phyloP scores from a whole-genome alignment of 805 yeast species.

The Nakazawaea populi region DNA sequence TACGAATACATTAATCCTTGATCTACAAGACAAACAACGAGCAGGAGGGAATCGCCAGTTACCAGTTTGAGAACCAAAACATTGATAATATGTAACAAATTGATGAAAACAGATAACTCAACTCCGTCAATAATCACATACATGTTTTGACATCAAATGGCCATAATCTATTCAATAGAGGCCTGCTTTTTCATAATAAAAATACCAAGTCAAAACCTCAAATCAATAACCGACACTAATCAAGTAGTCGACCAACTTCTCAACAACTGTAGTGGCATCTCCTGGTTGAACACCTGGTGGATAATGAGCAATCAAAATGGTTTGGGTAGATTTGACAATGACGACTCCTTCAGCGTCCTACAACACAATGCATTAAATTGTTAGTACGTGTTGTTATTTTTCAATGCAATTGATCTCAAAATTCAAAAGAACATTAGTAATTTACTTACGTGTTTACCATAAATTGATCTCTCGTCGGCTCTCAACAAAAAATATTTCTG shows the following conservation, averaged over 20 bases:
- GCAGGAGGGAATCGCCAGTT: too few species aligned
- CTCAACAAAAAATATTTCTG: conserved; percentile 82
- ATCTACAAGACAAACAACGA: too few species aligned
- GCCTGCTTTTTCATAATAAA: too few species aligned
- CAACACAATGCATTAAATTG: background rate
- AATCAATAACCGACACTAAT: conserved; percentile 74
- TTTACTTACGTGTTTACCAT: conserved; percentile 60
- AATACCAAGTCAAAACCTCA: background rate
- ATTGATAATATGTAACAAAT: too few species aligned
- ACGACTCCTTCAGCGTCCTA: conserved; percentile 82
- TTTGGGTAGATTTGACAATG: conserved; percentile 90
- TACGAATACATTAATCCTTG: too few species aligned
- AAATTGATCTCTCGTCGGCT: conserved; percentile 90
- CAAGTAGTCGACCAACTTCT: conserved; percentile 91
- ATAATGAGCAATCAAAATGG: conserved; percentile 90
- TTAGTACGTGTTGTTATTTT: background rate
- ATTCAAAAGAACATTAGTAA: background rate
- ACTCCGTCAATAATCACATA: too few species aligned
- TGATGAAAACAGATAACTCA: too few species aligned
- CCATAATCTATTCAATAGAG: too few species aligned
- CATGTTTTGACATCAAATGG: too few species aligned
- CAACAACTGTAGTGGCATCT: conserved; percentile 92
- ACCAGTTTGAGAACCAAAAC: too few species aligned
- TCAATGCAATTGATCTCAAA: background rate
- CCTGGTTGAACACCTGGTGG: conserved; percentile 89